Percentiles rank a stretch among this genome's conserved stretches.
Conservation (phyloP, 1,139 yeast species). For the Pichia sp. region DNA sequence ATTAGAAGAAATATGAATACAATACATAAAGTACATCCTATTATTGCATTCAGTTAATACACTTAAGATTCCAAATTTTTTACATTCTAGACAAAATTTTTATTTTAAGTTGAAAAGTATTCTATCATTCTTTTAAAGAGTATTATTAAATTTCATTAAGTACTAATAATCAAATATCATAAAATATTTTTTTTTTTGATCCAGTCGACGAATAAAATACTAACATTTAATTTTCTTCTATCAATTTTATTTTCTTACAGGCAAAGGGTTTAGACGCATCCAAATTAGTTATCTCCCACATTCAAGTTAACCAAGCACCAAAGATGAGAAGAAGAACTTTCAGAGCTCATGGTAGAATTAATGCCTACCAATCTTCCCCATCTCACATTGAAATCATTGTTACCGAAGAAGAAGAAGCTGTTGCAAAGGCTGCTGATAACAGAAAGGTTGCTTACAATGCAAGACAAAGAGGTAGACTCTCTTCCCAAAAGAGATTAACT, state of each 20-base stretch:
- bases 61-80: no score
- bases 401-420: constrained; percentile 91
- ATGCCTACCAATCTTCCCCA: constrained; percentile 97
- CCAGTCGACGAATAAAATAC: constrained; percentile 8
- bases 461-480: constrained; percentile 91
- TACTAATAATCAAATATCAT: not conserved
- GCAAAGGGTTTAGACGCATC: constrained; percentile 97
- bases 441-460: constrained; percentile 70
- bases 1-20: no score
- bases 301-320: constrained; percentile 99
- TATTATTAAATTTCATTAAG: not conserved
- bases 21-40: no score
- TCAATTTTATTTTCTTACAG: constrained; percentile 25
- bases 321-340: constrained; percentile 99
- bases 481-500: constrained; percentile 71
- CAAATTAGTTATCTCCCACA: constrained; percentile 91
- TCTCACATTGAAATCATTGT: constrained; percentile 97
- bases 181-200: not conserved
- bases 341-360: constrained; percentile 99
- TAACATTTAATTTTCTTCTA: constrained; percentile 10
- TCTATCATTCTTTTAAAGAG: no score
- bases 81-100: no score
- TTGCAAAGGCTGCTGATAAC: constrained; percentile 87
- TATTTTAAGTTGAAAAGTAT: no score
- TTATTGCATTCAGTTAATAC: no score